Base-by-base conservation (phyloP, 169 alveolate species). In the Plasmodium blacklocki region DNA sequence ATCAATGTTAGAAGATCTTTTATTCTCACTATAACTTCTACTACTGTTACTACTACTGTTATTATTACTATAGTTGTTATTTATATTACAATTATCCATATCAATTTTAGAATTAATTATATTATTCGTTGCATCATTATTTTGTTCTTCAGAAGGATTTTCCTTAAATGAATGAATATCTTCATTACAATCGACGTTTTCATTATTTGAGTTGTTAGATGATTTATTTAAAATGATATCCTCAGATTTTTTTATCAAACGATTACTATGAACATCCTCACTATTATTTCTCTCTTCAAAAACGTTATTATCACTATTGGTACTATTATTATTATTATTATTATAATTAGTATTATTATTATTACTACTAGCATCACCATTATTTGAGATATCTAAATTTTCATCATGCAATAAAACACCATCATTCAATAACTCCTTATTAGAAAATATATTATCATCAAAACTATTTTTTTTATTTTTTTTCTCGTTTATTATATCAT, bases 11-110 rank as follows among this genome's bases (percentile, higher is more conserved):
- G n/a, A 18, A 7, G 45, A 12, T 2, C 60, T 49, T 32, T 18
- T 32, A 29, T 73, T 54, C 11, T 59, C 23, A 59, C 43, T 73
- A 9, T 58, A 50, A 23, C 54, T 52, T 45, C 21, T 73, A 6
- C 19, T 32, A 3, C 15, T 23, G 32, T 21, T 39, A 15, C 47
- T 58, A 18, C 18, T 32, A 21, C 11, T 50, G 21, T 43, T 59
- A 18, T 26, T 45, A 73, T 29, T n/a, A 58, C 47, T 54, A 14
- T 21, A 29, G 47, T 26, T 23, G 50, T 52, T 76, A 9, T 45
- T 52, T 49, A 11, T 23, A 50, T 39, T 39, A 11, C 59, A 18
- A 45, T 47, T 62, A 26, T 64, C 62, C 14, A 15, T n/a, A 1
- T 49, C n/a, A n/a, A 32, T 32, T 32, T 32, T 32, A 32, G 45